These are phyloP conservation scores for Ophiobolus disseminans DNA, from an alignment of 2,329 filamentous ascomycete species.

Conservation along the genomic window DNA sequence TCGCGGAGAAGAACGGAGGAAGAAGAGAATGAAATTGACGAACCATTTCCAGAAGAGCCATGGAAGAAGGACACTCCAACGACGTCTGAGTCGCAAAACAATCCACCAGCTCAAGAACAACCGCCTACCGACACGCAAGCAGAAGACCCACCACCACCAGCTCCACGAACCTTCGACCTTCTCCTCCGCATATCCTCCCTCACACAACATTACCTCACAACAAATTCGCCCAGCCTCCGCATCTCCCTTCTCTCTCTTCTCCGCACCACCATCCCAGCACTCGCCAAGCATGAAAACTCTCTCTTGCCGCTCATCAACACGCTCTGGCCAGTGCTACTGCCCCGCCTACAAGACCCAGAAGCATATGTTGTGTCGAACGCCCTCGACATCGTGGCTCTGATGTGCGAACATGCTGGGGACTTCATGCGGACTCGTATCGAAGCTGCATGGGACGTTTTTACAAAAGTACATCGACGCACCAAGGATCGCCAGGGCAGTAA, in stretches of 20 bases:
- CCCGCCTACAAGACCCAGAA: conserved; percentile 71
- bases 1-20: conserved; percentile 32
- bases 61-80: conserved; percentile 44
- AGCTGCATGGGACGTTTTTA: conserved; percentile 70
- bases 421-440: conserved; percentile 81
- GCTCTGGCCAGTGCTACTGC: conserved; percentile 82
- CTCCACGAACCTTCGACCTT: conserved; percentile 79
- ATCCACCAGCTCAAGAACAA: conserved; percentile 42
- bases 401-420: conserved; percentile 77
- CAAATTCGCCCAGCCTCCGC: conserved; percentile 78
- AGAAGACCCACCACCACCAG: conserved; percentile 65
- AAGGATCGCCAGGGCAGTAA: conserved; percentile 11
- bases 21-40: conserved; percentile 21
- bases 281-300: conserved; percentile 78
- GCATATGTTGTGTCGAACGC: conserved; percentile 73
- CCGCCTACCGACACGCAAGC: conserved; percentile 26
- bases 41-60: conserved; percentile 37
- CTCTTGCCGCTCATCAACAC: conserved; percentile 91
- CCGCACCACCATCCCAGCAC: conserved; percentile 71
- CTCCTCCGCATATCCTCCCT: conserved; percentile 81
- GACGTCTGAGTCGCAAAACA: conserved; percentile 39
- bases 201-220: conserved; percentile 90
- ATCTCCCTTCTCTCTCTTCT: conserved; percentile 80
- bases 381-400: conserved; percentile 69
- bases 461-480: conserved; percentile 35